These are phyloP conservation scores for Paspalum notatum DNA, from an alignment of 176 grass and related monocot species.

Conservation along the genomic window DNA sequence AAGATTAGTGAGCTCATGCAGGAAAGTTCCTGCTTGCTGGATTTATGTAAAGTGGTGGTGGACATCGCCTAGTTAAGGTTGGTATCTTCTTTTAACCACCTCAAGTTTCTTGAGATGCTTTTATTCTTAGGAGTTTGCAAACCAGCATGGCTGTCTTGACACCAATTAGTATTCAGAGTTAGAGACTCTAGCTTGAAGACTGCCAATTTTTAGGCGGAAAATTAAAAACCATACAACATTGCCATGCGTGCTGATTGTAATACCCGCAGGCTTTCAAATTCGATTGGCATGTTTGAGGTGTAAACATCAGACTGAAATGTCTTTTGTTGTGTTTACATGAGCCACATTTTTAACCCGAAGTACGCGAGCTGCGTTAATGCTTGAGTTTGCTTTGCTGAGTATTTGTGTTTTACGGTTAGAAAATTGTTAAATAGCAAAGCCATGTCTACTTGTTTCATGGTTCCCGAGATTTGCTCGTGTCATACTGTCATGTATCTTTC, in stretches of 20 bases:
- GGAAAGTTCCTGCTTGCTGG: slow-evolving; percentile 27
- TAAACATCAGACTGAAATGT: not conserved
- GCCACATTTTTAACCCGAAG: not conserved
- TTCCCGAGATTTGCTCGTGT: not conserved
- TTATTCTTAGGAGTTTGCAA: slow-evolving; percentile 13
- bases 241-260: not conserved
- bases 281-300: not conserved
- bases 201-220: not conserved
- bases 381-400: too few species aligned
- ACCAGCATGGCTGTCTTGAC: not conserved
- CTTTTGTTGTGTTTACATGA: not conserved
- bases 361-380: not conserved
- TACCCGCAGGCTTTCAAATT: not conserved
- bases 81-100: slow-evolving; percentile 40
- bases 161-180: not conserved
- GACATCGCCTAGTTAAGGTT: slow-evolving; percentile 27
- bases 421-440: not conserved
- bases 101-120: slow-evolving; percentile 48
- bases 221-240: not conserved
- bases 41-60: slow-evolving; percentile 33
- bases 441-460: not conserved
- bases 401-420: not conserved
- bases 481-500: not conserved
- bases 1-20: slow-evolving; percentile 18
- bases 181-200: not conserved